Evolutionary conservation across 2,329 filamentous ascomycete genomes (phyloP).

Genomic region (Aspergillus hortae): DNA sequence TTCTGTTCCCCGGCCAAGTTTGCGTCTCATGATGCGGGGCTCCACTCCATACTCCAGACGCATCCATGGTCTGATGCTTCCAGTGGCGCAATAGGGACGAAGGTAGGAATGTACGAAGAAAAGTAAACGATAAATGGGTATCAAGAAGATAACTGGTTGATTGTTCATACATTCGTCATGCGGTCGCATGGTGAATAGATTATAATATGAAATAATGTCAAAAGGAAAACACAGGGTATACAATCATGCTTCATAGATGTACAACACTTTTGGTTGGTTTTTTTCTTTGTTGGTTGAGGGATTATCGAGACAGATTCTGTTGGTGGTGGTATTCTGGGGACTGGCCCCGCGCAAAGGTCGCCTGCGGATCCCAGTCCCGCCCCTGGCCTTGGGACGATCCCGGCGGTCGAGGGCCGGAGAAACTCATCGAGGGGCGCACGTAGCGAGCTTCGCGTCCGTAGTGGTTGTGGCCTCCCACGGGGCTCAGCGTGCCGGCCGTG

Average conservation of each 20-base stretch:
- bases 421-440: constrained; percentile 46
- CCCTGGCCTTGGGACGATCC: constrained; percentile 19
- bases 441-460: constrained; percentile 47
- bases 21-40: too few relatives aligned
- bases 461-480: constrained; percentile 15
- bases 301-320: not conserved
- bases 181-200: not conserved
- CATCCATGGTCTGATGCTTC: too few relatives aligned
- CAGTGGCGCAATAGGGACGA: too few relatives aligned
- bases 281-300: not conserved
- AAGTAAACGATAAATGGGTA: too few relatives aligned
- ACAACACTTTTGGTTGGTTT: constrained; percentile 1
- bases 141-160: too few relatives aligned
- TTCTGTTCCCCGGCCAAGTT: too few relatives aligned
- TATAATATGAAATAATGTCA: not conserved
- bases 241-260: constrained; percentile 6
- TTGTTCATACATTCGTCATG: not conserved
- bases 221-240: constrained; percentile 4
- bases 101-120: too few relatives aligned
- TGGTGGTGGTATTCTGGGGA: not conserved
- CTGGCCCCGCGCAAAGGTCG: constrained; percentile 31
- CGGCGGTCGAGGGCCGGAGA: constrained; percentile 46
- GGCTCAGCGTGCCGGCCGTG: constrained; percentile 12
- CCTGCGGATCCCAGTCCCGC: constrained; percentile 35
- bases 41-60: too few relatives aligned